Conservation (phyloP, 2,329 filamentous ascomycete genomes). For the Fusarium sp. region DNA sequence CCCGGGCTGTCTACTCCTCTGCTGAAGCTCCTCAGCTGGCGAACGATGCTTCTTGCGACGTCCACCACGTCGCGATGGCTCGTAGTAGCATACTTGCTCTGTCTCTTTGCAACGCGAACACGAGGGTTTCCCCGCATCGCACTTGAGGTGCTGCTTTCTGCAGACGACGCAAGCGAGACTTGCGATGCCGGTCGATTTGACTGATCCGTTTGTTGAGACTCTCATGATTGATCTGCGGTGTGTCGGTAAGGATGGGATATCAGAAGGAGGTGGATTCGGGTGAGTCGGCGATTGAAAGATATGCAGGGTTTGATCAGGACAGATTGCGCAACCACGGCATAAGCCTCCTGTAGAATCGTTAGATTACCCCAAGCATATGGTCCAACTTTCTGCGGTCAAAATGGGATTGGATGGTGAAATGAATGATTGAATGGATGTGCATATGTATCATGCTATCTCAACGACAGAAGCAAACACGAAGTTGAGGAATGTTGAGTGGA, state of each 20-base stretch:
- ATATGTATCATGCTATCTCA: constrained; percentile 7
- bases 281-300: constrained; percentile 23
- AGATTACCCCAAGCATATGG: not conserved
- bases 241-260: not conserved
- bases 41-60: constrained; percentile 21
- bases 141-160: constrained; percentile 38
- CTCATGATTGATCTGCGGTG: constrained; percentile 13
- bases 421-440: not conserved
- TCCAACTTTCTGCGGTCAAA: too few relatives aligned
- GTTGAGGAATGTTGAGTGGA: not conserved
- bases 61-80: constrained; percentile 36
- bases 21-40: not conserved
- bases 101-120: constrained; percentile 32
- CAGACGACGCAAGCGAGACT: constrained; percentile 34
- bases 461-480: not conserved
- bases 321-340: not conserved
- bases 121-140: constrained; percentile 32
- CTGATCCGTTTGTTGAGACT: not conserved
- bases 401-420: accelerated
- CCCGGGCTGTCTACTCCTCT: not conserved
- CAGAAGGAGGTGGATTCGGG: not conserved
- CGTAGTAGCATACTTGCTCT: constrained; percentile 21
- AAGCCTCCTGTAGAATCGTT: not conserved
- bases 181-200: constrained; percentile 18
- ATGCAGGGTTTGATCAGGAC: not conserved